Conservation (phyloP, 768 basidiomycete species). For the Leccinum disarticulatum region DNA sequence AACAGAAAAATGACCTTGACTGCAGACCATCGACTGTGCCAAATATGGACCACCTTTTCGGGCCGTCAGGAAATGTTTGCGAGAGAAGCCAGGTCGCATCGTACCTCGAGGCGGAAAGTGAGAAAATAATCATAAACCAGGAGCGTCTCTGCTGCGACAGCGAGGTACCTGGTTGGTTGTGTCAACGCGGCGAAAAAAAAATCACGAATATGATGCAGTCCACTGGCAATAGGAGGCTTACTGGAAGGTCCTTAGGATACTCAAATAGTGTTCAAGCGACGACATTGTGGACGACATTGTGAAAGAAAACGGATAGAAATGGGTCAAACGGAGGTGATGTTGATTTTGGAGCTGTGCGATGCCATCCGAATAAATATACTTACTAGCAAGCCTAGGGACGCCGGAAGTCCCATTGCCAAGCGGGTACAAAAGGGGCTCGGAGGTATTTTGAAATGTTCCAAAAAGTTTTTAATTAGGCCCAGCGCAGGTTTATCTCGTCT, state of each 20-base stretch:
- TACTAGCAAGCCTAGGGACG: too few relatives aligned
- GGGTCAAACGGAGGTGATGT: too few relatives aligned
- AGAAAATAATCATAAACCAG: conserved; percentile 12
- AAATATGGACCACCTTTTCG: conserved; percentile 5
- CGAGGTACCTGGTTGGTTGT: neutral
- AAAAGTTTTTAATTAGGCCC: too few relatives aligned
- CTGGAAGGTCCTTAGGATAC: neutral
- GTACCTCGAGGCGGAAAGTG: conserved; percentile 16
- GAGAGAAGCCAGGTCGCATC: neutral
- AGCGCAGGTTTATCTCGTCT: too few relatives aligned
- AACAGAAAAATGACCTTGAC: conserved; percentile 15
- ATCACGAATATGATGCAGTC: neutral
- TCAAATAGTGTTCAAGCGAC: too few relatives aligned
- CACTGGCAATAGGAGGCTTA: neutral
- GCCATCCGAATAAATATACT: too few relatives aligned
- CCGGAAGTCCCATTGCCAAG: too few relatives aligned
- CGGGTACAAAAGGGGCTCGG: too few relatives aligned
- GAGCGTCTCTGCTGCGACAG: conserved; percentile 2
- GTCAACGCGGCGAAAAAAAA: neutral
- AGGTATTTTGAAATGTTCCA: too few relatives aligned
- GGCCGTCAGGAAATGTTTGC: neutral
- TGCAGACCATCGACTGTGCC: conserved; percentile 4
- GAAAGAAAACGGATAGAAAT: too few relatives aligned
- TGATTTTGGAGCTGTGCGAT: too few relatives aligned
- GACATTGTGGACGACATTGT: too few relatives aligned